Evolutionary conservation across 768 basidiomycete genomes (phyloP), one percentile per base, ranked within the genome.

Genomic region (Gautieria morchelliformis): DNA sequence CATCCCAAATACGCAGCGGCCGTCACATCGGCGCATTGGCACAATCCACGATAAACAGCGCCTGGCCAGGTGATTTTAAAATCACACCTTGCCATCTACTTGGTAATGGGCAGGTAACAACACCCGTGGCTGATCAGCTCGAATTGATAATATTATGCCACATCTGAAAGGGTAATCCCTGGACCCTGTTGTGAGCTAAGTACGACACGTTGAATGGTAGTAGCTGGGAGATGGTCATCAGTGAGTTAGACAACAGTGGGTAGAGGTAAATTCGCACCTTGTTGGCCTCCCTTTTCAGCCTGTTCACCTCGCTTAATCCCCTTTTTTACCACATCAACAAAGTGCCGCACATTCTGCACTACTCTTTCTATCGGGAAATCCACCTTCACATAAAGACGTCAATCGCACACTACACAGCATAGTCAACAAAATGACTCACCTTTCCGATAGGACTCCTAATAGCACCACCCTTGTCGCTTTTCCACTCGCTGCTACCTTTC

Each of bases 401-500:
- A 42, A 41, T 17, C 1, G 32, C 27, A 19, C n/a, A 50, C 52
- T 1, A 24, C 1, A 10, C 4, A 27, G n/a, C 49, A 49, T 27
- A 50, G 11, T 47, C 41, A 59, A 40, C 10, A 10, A 44, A 55
- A 11, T 14, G 12, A 70, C 78, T 61, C 58, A 92, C 92, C 66
- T 83, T 82, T 9, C 81, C 91, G 60, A 93, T 82, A 39, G 91
- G 84, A 52, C 87, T 80, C 44, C 89, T 81, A 49, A 98, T 90
- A 30, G 84, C 85, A 8, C 95, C 93, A 30, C 76, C 70, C 67
- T 87, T 86, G 72, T 96, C 93, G 9, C 90, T 91, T 70, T 85
- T 90, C 93, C 95, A 99, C 67, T 97, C 93, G 47, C 85, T 83
- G 4, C 85, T 84, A 12, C 89, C 91, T 56, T 83, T 80, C 37